Evolutionary conservation across 106 monocot genomes (phyloP).

Genomic region (Narthecium ossifragum): DNA sequence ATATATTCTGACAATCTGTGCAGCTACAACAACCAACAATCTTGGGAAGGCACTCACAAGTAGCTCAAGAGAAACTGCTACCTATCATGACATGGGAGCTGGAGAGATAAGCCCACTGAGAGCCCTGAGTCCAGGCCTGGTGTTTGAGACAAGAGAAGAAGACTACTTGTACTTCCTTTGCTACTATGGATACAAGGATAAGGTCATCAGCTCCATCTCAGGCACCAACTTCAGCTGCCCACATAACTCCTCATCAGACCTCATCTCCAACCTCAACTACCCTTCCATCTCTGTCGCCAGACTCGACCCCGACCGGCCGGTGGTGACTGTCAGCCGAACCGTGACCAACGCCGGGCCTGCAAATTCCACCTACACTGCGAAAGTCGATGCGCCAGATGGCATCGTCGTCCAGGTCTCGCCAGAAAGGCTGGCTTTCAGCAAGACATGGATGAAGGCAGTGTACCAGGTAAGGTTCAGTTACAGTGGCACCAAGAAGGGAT

Average conservation of each 20-base stretch:
- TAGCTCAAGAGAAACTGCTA: constrained; percentile 43
- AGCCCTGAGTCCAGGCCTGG: constrained; percentile 81
- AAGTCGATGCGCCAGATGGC: constrained; percentile 46
- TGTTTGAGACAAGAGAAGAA: constrained; percentile 58
- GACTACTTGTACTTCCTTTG: constrained; percentile 83
- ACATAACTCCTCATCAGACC: constrained; percentile 27
- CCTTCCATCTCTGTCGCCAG: constrained; percentile 70
- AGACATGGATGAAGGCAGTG: constrained; percentile 33
- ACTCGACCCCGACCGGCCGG: constrained; percentile 16
- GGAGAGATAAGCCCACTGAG: constrained; percentile 82
- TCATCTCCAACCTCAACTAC: constrained; percentile 79
- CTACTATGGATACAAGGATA: constrained; percentile 77
- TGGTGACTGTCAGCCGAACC: constrained; percentile 36
- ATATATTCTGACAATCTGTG: background rate
- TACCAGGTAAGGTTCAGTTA: constrained; percentile 60
- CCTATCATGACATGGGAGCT: constrained; percentile 75
- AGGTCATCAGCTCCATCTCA: constrained; percentile 42
- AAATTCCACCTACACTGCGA: constrained; percentile 49
- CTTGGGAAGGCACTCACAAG: constrained; percentile 40
- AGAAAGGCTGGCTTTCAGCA: constrained; percentile 43
- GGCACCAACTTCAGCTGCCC: constrained; percentile 65
- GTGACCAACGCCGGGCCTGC: constrained; percentile 69
- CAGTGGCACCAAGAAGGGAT: constrained; percentile 47
- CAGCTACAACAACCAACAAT: constrained; percentile 58
- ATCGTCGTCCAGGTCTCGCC: constrained; percentile 53